phyloP scores from a whole-genome alignment of 352 stramenopile genomes.

The Phytopythium montanum region DNA sequence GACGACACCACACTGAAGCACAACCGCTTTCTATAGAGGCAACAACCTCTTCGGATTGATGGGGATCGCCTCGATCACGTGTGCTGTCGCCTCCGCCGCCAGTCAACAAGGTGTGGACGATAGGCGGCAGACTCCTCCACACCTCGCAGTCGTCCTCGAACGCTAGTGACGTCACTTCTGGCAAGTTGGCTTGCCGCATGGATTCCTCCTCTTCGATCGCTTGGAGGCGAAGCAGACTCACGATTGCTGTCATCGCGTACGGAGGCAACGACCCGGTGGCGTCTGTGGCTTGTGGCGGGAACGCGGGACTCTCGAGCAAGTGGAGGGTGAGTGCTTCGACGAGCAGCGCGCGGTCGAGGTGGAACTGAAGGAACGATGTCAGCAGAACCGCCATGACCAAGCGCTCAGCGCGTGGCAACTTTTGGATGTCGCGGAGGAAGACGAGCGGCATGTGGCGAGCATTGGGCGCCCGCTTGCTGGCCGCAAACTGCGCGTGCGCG shows the following conservation, averaged over 20 bases:
- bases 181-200: constrained; percentile 6
- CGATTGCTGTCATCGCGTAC: constrained; percentile 37
- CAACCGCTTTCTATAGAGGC: neutral
- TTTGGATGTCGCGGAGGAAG: constrained; percentile 24
- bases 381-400: constrained; percentile 38
- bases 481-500: constrained; percentile 34
- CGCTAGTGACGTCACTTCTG: constrained; percentile 3
- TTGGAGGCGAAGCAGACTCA: constrained; percentile 27
- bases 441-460: constrained; percentile 30
- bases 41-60: neutral
- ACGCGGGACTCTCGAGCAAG: constrained; percentile 23
- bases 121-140: constrained; percentile 34
- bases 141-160: constrained; percentile 24
- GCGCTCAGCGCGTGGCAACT: constrained; percentile 18
- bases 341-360: constrained; percentile 29
- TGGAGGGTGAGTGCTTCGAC: constrained; percentile 41
- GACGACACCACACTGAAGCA: constrained; percentile 26
- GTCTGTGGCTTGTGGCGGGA: constrained; percentile 20
- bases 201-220: constrained; percentile 20
- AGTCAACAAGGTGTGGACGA: constrained; percentile 34
- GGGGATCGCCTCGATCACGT: neutral
- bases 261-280: constrained; percentile 35
- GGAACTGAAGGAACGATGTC: constrained; percentile 37
- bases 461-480: constrained; percentile 27
- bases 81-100: constrained; percentile 1